Evolutionary conservation across 1,284 basidiomycete species (phyloP).

Genomic region (Pseudozyma hubeiensis): DNA sequence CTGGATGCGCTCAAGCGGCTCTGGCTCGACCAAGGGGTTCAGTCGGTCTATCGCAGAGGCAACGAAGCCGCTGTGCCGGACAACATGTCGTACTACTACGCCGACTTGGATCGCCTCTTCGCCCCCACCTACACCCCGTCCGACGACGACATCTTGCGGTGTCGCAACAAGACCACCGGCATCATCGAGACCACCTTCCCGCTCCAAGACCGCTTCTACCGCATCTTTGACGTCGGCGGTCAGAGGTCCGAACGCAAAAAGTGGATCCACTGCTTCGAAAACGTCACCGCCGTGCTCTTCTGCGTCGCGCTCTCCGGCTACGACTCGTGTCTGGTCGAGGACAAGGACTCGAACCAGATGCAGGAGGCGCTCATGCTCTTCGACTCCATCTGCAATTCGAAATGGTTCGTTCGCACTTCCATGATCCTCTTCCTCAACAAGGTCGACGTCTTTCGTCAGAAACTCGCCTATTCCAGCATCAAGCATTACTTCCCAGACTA

Average conservation of each 20-base stretch:
- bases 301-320: slow-evolving; percentile 87
- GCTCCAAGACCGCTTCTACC: slow-evolving; percentile 62
- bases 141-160: slow-evolving; percentile 82
- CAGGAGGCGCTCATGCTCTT: slow-evolving; percentile 94
- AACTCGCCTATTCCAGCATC: slow-evolving; percentile 84
- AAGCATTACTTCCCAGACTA: slow-evolving; percentile 76
- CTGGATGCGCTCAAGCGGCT: slow-evolving; percentile 77
- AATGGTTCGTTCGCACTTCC: slow-evolving; percentile 91
- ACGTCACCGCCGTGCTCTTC: slow-evolving; percentile 82
- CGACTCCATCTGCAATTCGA: slow-evolving; percentile 95
- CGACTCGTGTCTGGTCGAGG: slow-evolving; percentile 92
- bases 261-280: slow-evolving; percentile 71
- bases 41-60: slow-evolving; percentile 78
- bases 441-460: slow-evolving; percentile 83
- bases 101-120: slow-evolving; percentile 83
- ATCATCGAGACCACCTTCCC: slow-evolving; percentile 92
- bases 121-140: slow-evolving; percentile 77
- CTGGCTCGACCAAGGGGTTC: slow-evolving; percentile 83
- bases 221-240: slow-evolving; percentile 90
- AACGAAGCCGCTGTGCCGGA: slow-evolving; percentile 90
- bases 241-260: slow-evolving; percentile 89
- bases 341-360: slow-evolving; percentile 94
- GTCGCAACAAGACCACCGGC: slow-evolving; percentile 87
- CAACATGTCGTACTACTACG: slow-evolving; percentile 78
- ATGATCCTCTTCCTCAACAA: slow-evolving; percentile 79